A percentile compares a stretch with the other conserved stretches of the same genome.
Evolutionary conservation across 352 stramenopile species (phyloP).

Genomic region (Globisporangium uncinulatum): DNA sequence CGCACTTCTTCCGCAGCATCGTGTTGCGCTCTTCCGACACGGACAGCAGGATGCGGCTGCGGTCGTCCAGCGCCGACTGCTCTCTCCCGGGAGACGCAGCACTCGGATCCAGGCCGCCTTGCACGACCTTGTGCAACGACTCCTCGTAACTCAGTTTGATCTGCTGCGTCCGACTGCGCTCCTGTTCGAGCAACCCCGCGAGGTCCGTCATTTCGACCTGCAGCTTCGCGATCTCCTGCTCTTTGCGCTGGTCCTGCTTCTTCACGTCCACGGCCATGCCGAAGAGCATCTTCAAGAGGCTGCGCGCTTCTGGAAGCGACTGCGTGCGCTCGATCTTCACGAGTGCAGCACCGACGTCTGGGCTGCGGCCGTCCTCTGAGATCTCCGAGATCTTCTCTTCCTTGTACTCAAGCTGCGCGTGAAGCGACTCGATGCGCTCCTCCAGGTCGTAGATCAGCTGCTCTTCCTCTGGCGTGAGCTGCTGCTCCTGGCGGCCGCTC

Average conservation of each 20-base stretch:
- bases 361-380: constrained; percentile 33
- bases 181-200: constrained; percentile 49
- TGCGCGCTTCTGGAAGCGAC: constrained; percentile 76
- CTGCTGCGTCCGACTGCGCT: constrained; percentile 66
- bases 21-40: constrained; percentile 74
- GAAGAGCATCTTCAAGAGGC: constrained; percentile 81
- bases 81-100: constrained; percentile 4
- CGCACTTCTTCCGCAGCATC: constrained; percentile 66
- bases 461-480: constrained; percentile 76
- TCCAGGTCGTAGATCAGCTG: constrained; percentile 79
- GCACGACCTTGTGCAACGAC: constrained; percentile 70
- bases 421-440: constrained; percentile 81
- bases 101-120: constrained; percentile 23
- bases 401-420: constrained; percentile 86
- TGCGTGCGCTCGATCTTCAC: constrained; percentile 80
- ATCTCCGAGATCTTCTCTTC: constrained; percentile 87
- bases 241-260: constrained; percentile 79
- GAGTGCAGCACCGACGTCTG: constrained; percentile 42
- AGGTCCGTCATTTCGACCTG: constrained; percentile 71
- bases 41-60: constrained; percentile 56
- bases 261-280: constrained; percentile 84
- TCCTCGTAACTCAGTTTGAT: constrained; percentile 84
- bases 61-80: constrained; percentile 33
- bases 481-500: constrained; percentile 35
- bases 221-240: constrained; percentile 70